phyloP scores from a whole-genome alignment of 257 asterid genomes.

The Penstemon barbatus region DNA sequence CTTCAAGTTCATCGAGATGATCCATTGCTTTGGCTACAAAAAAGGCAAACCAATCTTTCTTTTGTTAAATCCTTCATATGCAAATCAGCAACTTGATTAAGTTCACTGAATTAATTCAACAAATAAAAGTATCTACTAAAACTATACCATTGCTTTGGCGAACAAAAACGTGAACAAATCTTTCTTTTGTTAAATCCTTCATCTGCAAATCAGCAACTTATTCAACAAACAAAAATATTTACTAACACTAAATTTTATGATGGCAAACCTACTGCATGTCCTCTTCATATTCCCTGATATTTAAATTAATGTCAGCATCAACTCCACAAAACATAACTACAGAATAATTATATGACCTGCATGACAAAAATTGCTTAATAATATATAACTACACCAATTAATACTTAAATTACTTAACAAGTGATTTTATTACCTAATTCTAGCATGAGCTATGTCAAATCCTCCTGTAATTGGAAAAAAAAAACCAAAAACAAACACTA shows the following conservation, averaged over 20 bases:
- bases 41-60: no score
- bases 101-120: no score
- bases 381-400: neutral
- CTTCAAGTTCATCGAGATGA: conserved; percentile 69
- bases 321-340: conserved; percentile 52
- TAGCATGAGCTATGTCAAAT: conserved; percentile 83
- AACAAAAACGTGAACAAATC: conserved; percentile 50
- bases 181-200: conserved; percentile 46
- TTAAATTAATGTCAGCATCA: conserved; percentile 52
- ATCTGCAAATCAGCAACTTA: conserved; percentile 29
- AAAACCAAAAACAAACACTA: neutral
- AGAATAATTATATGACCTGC: conserved; percentile 56
- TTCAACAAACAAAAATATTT: neutral
- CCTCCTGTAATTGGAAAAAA: conserved; percentile 59
- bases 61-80: no score
- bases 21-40: conserved; percentile 59
- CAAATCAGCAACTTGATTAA: no score
- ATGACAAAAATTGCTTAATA: neutral
- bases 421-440: conserved; percentile 56
- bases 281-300: no score
- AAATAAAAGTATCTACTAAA: no score
- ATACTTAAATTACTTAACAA: neutral
- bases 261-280: no score
- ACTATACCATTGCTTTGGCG: no score
- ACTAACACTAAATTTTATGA: neutral